Conservation (phyloP, 352 stramenopile genomes). For the Pythium aristosporum region DNA sequence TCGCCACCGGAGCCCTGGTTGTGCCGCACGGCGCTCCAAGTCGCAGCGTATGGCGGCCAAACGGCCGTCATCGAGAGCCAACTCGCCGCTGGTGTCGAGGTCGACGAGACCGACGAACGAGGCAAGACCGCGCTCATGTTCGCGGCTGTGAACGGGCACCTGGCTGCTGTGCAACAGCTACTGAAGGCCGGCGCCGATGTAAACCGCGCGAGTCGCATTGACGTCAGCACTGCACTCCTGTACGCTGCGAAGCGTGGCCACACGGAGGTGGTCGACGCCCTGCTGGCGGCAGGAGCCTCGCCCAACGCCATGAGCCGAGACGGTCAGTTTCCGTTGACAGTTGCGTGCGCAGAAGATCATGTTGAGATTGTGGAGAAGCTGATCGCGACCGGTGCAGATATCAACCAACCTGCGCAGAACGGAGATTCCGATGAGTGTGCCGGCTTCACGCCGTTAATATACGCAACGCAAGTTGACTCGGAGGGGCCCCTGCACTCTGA, state of each 20-base stretch:
- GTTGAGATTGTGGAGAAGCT: neutral
- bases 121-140: conserved; percentile 1
- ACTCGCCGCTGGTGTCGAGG: neutral
- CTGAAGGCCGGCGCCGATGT: neutral
- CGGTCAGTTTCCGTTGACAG: neutral
- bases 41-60: neutral
- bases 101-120: neutral
- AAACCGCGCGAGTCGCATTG: neutral
- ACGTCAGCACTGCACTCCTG: neutral
- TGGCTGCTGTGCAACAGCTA: neutral
- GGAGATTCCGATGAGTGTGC: neutral
- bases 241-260: neutral
- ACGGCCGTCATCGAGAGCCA: neutral
- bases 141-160: neutral
- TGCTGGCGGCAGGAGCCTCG: neutral
- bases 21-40: neutral
- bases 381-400: neutral
- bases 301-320: neutral
- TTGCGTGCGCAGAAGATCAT: neutral
- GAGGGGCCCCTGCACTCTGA: neutral
- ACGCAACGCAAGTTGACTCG: neutral
- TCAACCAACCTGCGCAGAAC: neutral
- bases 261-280: neutral
- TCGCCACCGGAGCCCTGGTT: neutral
- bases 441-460: neutral